These are phyloP conservation scores for Torulaspora globosa DNA, from an alignment of 1,139 yeast species.

Conservation along the genomic window DNA sequence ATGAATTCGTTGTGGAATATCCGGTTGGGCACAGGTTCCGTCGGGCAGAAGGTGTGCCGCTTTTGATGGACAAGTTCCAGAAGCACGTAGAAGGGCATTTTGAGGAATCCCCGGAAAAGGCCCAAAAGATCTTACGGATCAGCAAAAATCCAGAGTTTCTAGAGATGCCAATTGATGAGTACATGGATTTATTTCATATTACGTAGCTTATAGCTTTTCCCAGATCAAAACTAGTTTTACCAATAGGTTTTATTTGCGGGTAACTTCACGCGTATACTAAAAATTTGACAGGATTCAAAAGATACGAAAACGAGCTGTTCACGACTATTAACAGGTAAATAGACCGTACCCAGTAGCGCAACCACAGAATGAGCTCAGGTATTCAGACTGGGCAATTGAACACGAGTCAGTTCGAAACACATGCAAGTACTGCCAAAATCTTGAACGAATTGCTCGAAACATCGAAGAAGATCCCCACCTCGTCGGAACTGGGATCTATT, in stretches of 20 bases:
- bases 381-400: constrained; percentile 8
- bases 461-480: constrained; percentile 33
- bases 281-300: background rate
- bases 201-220: background rate
- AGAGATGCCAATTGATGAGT: constrained; percentile 47
- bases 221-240: too few species aligned
- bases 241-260: background rate
- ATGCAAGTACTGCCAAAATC: constrained; percentile 18
- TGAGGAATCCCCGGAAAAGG: constrained; percentile 36
- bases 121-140: constrained; percentile 39
- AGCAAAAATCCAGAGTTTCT: constrained; percentile 39
- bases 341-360: background rate
- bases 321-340: background rate
- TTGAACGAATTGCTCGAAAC: constrained; percentile 33
- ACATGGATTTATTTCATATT: constrained; percentile 42
- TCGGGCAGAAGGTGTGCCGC: constrained; percentile 57
- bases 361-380: constrained; percentile 7
- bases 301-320: background rate
- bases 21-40: constrained; percentile 58
- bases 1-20: constrained; percentile 51
- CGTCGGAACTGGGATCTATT: constrained; percentile 36
- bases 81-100: constrained; percentile 48
- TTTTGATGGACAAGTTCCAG: constrained; percentile 47
- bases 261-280: background rate
- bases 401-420: constrained; percentile 5